These are phyloP conservation scores for Rhodotorula kratochvilovae DNA, from an alignment of 768 basidiomycete species.

Conservation along the genomic window DNA sequence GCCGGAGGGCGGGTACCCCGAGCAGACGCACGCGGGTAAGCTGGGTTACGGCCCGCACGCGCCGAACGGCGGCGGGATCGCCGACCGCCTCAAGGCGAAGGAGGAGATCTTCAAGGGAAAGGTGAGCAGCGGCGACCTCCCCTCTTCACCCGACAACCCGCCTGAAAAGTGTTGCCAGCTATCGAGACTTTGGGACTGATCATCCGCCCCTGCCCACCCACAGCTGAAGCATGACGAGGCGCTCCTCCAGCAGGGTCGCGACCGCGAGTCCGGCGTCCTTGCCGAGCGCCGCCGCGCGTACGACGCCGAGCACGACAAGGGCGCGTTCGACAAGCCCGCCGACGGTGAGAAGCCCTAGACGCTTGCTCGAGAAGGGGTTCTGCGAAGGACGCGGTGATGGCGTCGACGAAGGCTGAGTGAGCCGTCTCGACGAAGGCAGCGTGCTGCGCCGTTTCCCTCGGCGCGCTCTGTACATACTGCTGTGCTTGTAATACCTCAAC, in stretches of 20 bases:
- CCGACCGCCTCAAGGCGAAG: slow-evolving; percentile 19
- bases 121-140: background rate
- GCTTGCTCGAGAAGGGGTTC: background rate
- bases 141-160: background rate
- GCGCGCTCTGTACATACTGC: too few relatives aligned
- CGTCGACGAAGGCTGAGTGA: background rate
- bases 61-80: slow-evolving; percentile 7
- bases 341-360: background rate
- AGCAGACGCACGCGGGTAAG: slow-evolving; percentile 4
- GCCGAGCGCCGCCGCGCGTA: slow-evolving; percentile 12
- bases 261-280: slow-evolving; percentile 18
- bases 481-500: too few relatives aligned
- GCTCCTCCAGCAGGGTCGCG: slow-evolving; percentile 28
- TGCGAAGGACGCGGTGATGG: slow-evolving; percentile 1
- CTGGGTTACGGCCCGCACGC: slow-evolving; percentile 23
- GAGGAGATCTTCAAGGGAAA: slow-evolving; percentile 34
- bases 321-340: slow-evolving; percentile 3
- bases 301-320: slow-evolving; percentile 20
- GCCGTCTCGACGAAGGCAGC: too few relatives aligned
- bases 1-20: background rate
- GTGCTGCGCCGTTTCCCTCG: too few relatives aligned
- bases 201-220: too few relatives aligned
- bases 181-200: too few relatives aligned
- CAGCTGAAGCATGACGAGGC: slow-evolving; percentile 25
- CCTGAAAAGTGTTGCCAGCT: too few relatives aligned